Percentiles rank a stretch among this genome's conserved stretches.
Conservation (phyloP, 169 alveolate genomes). For the Plasmodium reichenowi region DNA sequence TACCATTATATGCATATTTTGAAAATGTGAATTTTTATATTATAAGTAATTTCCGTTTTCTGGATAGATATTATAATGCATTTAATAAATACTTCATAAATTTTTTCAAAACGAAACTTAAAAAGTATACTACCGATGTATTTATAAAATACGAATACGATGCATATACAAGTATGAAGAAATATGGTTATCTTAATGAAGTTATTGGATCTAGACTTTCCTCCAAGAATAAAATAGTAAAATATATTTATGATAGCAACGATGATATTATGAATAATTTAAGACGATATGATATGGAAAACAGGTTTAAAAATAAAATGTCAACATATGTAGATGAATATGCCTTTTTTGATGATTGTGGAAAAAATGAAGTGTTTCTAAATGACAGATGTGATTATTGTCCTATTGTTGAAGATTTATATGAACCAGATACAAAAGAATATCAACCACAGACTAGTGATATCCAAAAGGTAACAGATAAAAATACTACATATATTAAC, state of each 20-base stretch:
- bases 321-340: slow-evolving; percentile 12
- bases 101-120: slow-evolving; percentile 5
- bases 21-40: not conserved
- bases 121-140: not conserved
- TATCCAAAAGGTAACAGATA: too few relatives aligned
- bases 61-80: slow-evolving; percentile 6
- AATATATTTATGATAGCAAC: not conserved
- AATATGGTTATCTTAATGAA: not conserved
- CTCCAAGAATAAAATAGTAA: not conserved
- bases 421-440: too few relatives aligned
- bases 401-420: not conserved
- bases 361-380: slow-evolving; percentile 1
- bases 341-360: slow-evolving; percentile 20
- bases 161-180: not conserved
- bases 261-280: not conserved
- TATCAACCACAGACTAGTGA: too few relatives aligned
- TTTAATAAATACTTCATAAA: not conserved
- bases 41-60: slow-evolving; percentile 15
- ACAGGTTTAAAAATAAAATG: not conserved
- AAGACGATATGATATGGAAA: slow-evolving; percentile 3
- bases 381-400: slow-evolving; percentile 5
- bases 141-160: not conserved
- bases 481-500: not conserved
- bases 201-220: slow-evolving; percentile 1
- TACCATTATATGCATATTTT: slow-evolving; percentile 15